phyloP scores from a whole-genome alignment of 108 stramenopile genomes.

The Nitzschia inconspicua region DNA sequence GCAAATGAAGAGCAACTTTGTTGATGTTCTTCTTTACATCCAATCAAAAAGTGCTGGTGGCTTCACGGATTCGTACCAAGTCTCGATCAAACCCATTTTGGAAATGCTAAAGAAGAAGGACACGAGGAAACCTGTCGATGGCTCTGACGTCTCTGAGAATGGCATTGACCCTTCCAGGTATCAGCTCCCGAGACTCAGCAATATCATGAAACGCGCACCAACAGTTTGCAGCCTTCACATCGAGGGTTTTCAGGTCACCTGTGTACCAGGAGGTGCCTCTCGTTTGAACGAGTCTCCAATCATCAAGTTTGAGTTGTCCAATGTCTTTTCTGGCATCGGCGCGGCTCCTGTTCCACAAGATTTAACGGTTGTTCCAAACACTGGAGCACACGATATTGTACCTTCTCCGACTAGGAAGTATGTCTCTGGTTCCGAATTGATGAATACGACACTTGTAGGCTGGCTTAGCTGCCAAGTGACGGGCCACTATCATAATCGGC shows the following conservation, averaged over 20 bases:
- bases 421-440: slow-evolving; percentile 8
- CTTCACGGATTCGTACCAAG: slow-evolving; percentile 40
- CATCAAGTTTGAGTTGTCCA: slow-evolving; percentile 34
- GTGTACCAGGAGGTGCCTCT: slow-evolving; percentile 62
- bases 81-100: slow-evolving; percentile 42
- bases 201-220: slow-evolving; percentile 26
- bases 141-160: not conserved
- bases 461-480: slow-evolving; percentile 45
- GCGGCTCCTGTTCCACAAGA: slow-evolving; percentile 20
- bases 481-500: slow-evolving; percentile 71
- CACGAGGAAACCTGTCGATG: slow-evolving; percentile 2
- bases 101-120: slow-evolving; percentile 25
- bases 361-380: not conserved
- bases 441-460: slow-evolving; percentile 23
- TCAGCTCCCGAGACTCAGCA: not conserved
- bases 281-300: slow-evolving; percentile 52
- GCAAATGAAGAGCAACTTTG: slow-evolving; percentile 34
- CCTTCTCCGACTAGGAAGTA: slow-evolving; percentile 14
- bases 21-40: slow-evolving; percentile 55
- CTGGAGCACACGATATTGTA: not conserved
- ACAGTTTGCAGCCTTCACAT: slow-evolving; percentile 31
- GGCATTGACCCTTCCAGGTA: not conserved
- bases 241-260: slow-evolving; percentile 45
- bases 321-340: slow-evolving; percentile 36
- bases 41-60: slow-evolving; percentile 41